Base-by-base conservation (phyloP, 2,329 filamentous ascomycete genomes). In the Stenocarpella maydis region DNA sequence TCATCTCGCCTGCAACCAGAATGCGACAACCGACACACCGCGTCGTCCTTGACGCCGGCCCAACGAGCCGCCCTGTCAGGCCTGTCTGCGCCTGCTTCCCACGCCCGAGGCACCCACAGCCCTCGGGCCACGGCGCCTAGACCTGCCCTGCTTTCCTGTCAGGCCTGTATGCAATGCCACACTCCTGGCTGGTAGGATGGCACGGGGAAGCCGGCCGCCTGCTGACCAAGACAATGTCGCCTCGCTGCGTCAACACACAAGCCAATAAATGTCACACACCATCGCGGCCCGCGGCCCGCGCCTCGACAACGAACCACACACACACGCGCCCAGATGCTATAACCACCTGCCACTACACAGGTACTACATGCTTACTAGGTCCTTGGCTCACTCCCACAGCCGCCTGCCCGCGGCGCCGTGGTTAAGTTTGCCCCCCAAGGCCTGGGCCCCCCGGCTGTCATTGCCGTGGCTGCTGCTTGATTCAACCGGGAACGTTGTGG, bases 361-460 rank as follows among this genome's bases (percentile, higher is more conserved):
- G 2, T 19, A 47, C 41, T 31, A 31, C 31, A 4, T 1, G 55
- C 28, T 41, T n/a, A n/a, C n/a, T n/a, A n/a, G n/a, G n/a, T n/a
- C n/a, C n/a, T 61, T 61, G 47, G 58, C 58, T 47, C 58, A 47
- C 58, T 31, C 47, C 24, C 58, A 61, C n/a, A n/a, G 58, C 58
- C 58, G 58, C 41, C 26, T 47, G 4, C 12, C 58, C 58, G 58
- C 19, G 58, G 58, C 58, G 58, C 41, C 41, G 58, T 61, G 58
- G 41, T 61, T 47, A 45, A 61, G 34, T 41, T 61, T 24, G 58
- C 58, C 58, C 58, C 47, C 58, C 58, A 17, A 12, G 50, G 41
- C 26, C 58, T 14, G 26, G 53, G 31, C 31, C 31, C 58, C 55
- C 24, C 15, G 41, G 15, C 58, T 47, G 24, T 61, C 26, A 43